Evolutionary conservation across 805 yeast species (phyloP), one percentile per base, ranked within the genome.

Genomic region (Candida yuanshanica): DNA sequence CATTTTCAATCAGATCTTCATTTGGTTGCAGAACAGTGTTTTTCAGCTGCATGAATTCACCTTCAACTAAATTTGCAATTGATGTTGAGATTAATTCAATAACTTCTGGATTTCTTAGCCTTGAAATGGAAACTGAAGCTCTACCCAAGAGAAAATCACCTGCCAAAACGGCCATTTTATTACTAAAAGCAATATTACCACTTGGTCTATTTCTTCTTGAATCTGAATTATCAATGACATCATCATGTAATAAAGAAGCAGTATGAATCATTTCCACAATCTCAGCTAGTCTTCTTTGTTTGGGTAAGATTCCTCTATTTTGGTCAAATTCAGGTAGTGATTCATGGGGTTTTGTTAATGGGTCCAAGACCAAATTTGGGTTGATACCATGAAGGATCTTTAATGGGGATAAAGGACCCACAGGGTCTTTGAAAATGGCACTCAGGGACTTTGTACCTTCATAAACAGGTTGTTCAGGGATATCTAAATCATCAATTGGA

Each of bases 261-360:
- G 98, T 93, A 62, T 93, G 99, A 50, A 93, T 93, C 95, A 93
- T 86, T 65, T 93, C 99, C 9, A 91, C 96, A 54, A 93, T 91
- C 65, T 93, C 99, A 1, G 99, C 98, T 41, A 93, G 71, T 44
- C 99, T 74, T 50, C 98, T 74, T 65, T 93, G 99, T 52, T 93
- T 89, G 35, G 99, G 98, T 44, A 91, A 68, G 37, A 93, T 87
- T 2, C 96, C 96, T 42, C 76, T 67, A 13, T 70, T 64, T 45
- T 75, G 77, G 37, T 75, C 74, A 43, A 64, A 66, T 36, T 76
- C 70, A 1, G 91, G 88, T 40, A 83, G 68, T 29, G 77, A 69
- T 48, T 77, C 83, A 73, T 87, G 83, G 9, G 95, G 93, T 54
- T 79, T 77, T 20, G 90, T 79, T 46, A 90, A 70, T 2, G 96